Base-by-base conservation (phyloP, 2,329 filamentous ascomycete species). In the Alternaria incomplexa region DNA sequence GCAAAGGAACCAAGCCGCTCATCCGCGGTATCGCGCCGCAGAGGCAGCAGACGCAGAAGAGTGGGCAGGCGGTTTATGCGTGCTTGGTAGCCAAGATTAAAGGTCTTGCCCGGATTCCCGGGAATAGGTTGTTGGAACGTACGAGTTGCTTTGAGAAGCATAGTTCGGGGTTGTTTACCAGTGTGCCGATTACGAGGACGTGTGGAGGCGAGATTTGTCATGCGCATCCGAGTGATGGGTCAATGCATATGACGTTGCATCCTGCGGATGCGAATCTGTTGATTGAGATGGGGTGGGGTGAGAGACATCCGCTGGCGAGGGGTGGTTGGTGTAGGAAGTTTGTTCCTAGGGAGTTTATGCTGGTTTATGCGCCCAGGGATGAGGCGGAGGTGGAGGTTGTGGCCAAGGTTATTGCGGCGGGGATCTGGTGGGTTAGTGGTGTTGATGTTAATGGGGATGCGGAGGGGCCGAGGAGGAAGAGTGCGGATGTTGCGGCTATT, bases 191-290 rank as follows among this genome's bases (percentile, higher is more conserved):
- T 65, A 90, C 90, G 74, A 86, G 87, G 28, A 92, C 89, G 11
- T 93, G 90, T 70, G 87, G 90, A 69, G 92, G 92, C n/a, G 93
- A 96, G 80, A 87, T 96, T 46, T 91, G 88, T 71, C 93, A 97
- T 77, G 88, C 93, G 11, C 93, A 96, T 79, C 87, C 89, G 52
- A 89, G 86, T 23, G 93, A 96, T 68, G 87, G 90, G 64, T 91
- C 89, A 4, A 84, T 96, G 85, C 93, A 96, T 79, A 84, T 96
- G 81, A 92, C 89, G 52, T 84, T 97, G 56, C 92, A 96, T 73
- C 92, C 92, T 0, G 87, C 90, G 45, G 93, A 96, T 75, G 91
- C 91, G 55, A 87, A 85, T 70, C 83, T 90, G 55, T 86, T 96
- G 17, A 81, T 97, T 23, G 86, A 89, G 68, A 89, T 88, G 65